Conservation (phyloP, 2,329 filamentous ascomycete species). For the Pseudopithomyces maydicus region DNA sequence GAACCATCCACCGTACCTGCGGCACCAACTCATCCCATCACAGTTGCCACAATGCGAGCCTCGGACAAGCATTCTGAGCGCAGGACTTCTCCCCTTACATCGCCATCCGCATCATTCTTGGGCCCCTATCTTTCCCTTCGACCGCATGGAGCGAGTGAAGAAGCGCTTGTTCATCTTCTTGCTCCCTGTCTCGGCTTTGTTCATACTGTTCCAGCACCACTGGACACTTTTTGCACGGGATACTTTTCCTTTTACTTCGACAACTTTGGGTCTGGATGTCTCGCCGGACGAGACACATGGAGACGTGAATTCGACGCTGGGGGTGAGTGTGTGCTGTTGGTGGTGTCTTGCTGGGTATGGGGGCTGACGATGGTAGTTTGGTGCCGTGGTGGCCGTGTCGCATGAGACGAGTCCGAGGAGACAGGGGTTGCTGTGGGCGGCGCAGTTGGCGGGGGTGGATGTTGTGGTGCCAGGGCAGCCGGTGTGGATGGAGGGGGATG, state of each 20-base stretch:
- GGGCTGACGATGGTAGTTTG: slow-evolving; percentile 34
- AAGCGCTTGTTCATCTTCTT: background rate
- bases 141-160: background rate
- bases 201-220: background rate
- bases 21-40: background rate
- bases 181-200: background rate
- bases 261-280: background rate
- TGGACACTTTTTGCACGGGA: background rate
- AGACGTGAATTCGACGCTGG: background rate
- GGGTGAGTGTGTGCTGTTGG: too few relatives aligned
- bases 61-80: background rate
- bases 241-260: background rate
- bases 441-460: slow-evolving; percentile 45
- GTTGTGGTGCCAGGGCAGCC: slow-evolving; percentile 47
- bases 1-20: background rate
- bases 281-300: background rate
- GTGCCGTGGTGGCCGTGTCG: slow-evolving; percentile 47
- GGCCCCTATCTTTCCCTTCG: background rate
- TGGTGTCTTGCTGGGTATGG: background rate
- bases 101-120: background rate
- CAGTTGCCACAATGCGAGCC: background rate
- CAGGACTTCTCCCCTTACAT: background rate
- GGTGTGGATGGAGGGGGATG: slow-evolving; percentile 42
- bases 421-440: slow-evolving; percentile 41
- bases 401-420: slow-evolving; percentile 40